These are phyloP conservation scores for Auriscalpium vulgare DNA, from an alignment of 768 basidiomycete species.

Conservation along the genomic window DNA sequence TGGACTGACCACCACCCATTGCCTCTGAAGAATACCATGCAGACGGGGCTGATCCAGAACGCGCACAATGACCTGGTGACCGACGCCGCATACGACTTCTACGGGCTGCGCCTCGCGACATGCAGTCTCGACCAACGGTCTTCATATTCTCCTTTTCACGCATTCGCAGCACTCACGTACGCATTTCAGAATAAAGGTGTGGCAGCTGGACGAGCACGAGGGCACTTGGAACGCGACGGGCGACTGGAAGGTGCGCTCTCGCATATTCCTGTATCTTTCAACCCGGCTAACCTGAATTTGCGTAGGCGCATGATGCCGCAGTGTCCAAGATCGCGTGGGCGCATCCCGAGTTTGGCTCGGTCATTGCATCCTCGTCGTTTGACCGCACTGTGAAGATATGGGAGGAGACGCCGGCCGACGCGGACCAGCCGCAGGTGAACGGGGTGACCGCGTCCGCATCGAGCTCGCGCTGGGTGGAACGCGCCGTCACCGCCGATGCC, in stretches of 20 bases:
- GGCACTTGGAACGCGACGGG: conserved; percentile 75
- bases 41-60: conserved; percentile 70
- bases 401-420: conserved; percentile 49
- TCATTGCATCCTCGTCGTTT: conserved; percentile 82
- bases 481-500: conserved; percentile 71
- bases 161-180: conserved; percentile 7
- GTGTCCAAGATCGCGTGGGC: conserved; percentile 83
- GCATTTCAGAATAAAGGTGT: conserved; percentile 68
- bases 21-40: conserved; percentile 38
- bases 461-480: conserved; percentile 56
- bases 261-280: neutral
- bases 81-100: conserved; percentile 86
- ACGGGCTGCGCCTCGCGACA: conserved; percentile 75
- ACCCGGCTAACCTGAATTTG: neutral
- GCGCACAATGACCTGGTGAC: conserved; percentile 79
- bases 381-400: conserved; percentile 91
- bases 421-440: conserved; percentile 21
- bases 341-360: conserved; percentile 84
- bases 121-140: conserved; percentile 80
- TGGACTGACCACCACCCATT: no score
- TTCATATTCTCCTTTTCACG: neutral
- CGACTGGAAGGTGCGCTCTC: conserved; percentile 75
- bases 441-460: conserved; percentile 13
- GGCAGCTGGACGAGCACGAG: conserved; percentile 65
- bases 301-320: conserved; percentile 90